Evolutionary conservation across 179 eudicot genomes (phyloP), one percentile per base, ranked within the genome.

Genomic region (Beta macrorhiza): DNA sequence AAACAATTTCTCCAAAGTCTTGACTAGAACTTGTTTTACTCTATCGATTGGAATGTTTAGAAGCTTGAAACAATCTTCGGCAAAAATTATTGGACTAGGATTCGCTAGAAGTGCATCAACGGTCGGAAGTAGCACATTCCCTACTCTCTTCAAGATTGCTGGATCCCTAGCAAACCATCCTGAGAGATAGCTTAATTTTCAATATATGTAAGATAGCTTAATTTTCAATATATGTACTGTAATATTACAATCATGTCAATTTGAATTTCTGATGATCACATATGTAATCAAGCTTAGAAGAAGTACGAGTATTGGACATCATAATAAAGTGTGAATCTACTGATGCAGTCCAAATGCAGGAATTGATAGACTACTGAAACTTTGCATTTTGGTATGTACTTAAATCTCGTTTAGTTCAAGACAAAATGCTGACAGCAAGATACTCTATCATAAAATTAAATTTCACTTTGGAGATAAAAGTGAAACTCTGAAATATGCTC

Each of bases 151-250:
- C 90, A 93, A 80, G 78, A 90, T 87, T 8, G 56, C 65, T 5
- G 96, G 91, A 88, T 92, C 94, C 90, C 96, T 85, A 74, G 97
- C 93, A 90, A 93, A 96, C 99, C 99, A 96, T 70, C 99, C 98
- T 95, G 93, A 71, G 72, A 78, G 9, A 83, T 19, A 75, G 74
- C 64, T 59, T 57, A 74, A 44, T 71, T 52, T 79, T 80, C 37
- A 80, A 58, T 0, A 25, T 25, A 25, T 25, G 25, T 25, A 25
- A 25, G 25, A 25, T 25, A 25, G 25, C 25, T 25, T 25, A 25
- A 25, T 25, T 25, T 25, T 25, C 25, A 25, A 25, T 16, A 57
- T 51, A 77, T 67, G 32, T 32, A 29, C 7, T 47, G 69, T 53
- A 67, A 75, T 20, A 16, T 5, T 17, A 20, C 56, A 61, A 52